A percentile compares a stretch with the other conserved stretches of the same genome.
These are phyloP conservation scores for Halenospora varia DNA, from an alignment of 495 filamentous ascomycete genomes.

Conservation along the genomic window DNA sequence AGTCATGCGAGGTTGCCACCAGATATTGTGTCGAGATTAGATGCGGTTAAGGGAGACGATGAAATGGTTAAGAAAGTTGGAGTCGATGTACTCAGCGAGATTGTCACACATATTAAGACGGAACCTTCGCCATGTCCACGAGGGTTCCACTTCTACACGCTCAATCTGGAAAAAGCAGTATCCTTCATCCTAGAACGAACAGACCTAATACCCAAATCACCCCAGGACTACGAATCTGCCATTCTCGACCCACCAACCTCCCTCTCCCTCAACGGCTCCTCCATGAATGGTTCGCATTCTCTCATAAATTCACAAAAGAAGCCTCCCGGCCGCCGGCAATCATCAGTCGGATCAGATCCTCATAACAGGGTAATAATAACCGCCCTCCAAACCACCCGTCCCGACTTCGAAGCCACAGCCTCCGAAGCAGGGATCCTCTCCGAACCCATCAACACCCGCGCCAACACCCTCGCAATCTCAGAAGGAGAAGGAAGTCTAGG, in stretches of 20 bases:
- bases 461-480: slow-evolving; percentile 85
- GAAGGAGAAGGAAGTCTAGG: slow-evolving; percentile 89
- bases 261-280: slow-evolving; percentile 24
- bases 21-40: slow-evolving; percentile 63
- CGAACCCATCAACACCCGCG: slow-evolving; percentile 57
- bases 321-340: slow-evolving; percentile 41
- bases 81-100: slow-evolving; percentile 66
- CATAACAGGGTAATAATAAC: slow-evolving; percentile 83
- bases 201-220: slow-evolving; percentile 67
- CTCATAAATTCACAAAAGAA: too few relatives aligned
- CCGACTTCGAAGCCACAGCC: slow-evolving; percentile 62
- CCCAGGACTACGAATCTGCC: slow-evolving; percentile 23
- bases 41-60: slow-evolving; percentile 81
- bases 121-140: slow-evolving; percentile 53
- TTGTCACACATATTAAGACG: slow-evolving; percentile 65
- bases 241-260: slow-evolving; percentile 33
- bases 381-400: slow-evolving; percentile 39
- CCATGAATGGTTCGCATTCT: slow-evolving; percentile 31
- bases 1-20: slow-evolving; percentile 80
- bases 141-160: slow-evolving; percentile 96
- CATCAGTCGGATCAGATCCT: slow-evolving; percentile 57
- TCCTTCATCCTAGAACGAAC: slow-evolving; percentile 86
- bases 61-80: slow-evolving; percentile 80
- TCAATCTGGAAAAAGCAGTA: slow-evolving; percentile 95
- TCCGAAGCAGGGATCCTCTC: slow-evolving; percentile 59